Percentiles rank a stretch among this genome's conserved stretches.
phyloP scores from a whole-genome alignment of 495 filamentous ascomycete species.

The Penicillium diatomitis region DNA sequence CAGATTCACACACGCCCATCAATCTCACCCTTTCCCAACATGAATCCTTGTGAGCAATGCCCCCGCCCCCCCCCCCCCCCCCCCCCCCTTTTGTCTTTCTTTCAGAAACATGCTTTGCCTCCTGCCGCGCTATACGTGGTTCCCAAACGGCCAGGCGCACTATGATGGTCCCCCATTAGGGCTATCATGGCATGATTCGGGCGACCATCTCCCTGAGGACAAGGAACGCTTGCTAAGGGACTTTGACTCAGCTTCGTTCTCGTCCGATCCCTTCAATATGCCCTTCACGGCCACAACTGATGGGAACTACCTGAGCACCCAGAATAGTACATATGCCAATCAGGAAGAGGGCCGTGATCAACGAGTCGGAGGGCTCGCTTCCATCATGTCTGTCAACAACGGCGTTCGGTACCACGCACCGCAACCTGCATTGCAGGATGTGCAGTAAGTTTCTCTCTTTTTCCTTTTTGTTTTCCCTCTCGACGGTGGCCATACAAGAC shows the following conservation, averaged over 20 bases:
- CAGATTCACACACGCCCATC: too few species aligned
- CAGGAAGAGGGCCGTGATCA: slow-evolving; percentile 35
- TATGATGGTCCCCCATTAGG: too few species aligned
- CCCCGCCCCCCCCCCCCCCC: background rate
- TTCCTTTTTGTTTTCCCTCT: slow-evolving; percentile 1
- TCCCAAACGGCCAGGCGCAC: too few species aligned
- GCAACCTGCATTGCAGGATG: slow-evolving; percentile 35
- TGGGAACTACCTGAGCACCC: slow-evolving; percentile 31
- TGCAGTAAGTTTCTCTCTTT: slow-evolving; percentile 39
- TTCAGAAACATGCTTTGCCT: too few species aligned
- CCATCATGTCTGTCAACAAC: slow-evolving; percentile 35
- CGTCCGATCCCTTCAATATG: slow-evolving; percentile 31
- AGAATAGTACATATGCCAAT: slow-evolving; percentile 27
- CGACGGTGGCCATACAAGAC: background rate
- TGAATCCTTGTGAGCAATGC: slow-evolving; percentile 19
- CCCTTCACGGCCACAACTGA: slow-evolving; percentile 32
- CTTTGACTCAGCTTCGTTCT: slow-evolving; percentile 21
- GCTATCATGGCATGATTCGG: too few species aligned
- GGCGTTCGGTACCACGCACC: slow-evolving; percentile 39
- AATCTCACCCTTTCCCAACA: background rate
- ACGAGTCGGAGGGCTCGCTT: slow-evolving; percentile 35
- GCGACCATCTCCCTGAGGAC: background rate
- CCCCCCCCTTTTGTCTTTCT: background rate
- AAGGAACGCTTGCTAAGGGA: background rate
- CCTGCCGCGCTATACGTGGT: too few species aligned